Evolutionary conservation across 371 early-diverging fungal species (phyloP).

Genomic region (Rhizopus sp.): DNA sequence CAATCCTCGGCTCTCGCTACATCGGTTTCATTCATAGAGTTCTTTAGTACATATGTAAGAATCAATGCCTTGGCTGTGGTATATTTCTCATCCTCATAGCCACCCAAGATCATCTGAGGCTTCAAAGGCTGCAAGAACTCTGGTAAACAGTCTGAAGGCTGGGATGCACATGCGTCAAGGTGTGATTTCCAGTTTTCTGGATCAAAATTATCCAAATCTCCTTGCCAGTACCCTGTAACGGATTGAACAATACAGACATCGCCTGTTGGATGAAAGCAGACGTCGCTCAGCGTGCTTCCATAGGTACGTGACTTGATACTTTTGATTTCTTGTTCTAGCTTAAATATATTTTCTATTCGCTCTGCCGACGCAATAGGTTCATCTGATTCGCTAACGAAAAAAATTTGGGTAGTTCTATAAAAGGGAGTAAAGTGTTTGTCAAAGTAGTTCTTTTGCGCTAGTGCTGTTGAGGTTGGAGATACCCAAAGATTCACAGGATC

Average conservation of each 20-base stretch:
- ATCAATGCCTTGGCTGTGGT: conserved; percentile 58
- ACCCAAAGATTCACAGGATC: conserved; percentile 78
- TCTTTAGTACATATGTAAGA: conserved; percentile 67
- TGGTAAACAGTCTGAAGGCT: conserved; percentile 67
- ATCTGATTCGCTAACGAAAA: conserved; percentile 55
- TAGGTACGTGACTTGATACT: conserved; percentile 39
- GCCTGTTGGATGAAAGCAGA: conserved; percentile 73
- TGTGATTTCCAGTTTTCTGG: conserved; percentile 45
- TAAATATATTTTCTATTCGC: conserved; percentile 52
- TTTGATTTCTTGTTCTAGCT: conserved; percentile 56
- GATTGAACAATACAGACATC: conserved; percentile 73
- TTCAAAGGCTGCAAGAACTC: conserved; percentile 68
- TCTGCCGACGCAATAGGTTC: conserved; percentile 51
- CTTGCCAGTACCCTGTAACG: conserved; percentile 75
- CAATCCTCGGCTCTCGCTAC: conserved; percentile 59
- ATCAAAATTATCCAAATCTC: conserved; percentile 55
- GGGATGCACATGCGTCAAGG: conserved; percentile 51
- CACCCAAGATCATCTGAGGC: conserved; percentile 73
- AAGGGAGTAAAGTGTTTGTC: conserved; percentile 75
- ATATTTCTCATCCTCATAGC: conserved; percentile 51
- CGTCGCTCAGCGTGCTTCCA: conserved; percentile 50
- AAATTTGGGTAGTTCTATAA: conserved; percentile 73
- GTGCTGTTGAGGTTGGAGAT: conserved; percentile 62
- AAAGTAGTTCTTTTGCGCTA: conserved; percentile 66
- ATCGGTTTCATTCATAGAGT: conserved; percentile 51